Evolutionary conservation across 1,139 yeast genomes (phyloP), one percentile per base, ranked within the genome.

Genomic region (Suhomyces bokatorum): DNA sequence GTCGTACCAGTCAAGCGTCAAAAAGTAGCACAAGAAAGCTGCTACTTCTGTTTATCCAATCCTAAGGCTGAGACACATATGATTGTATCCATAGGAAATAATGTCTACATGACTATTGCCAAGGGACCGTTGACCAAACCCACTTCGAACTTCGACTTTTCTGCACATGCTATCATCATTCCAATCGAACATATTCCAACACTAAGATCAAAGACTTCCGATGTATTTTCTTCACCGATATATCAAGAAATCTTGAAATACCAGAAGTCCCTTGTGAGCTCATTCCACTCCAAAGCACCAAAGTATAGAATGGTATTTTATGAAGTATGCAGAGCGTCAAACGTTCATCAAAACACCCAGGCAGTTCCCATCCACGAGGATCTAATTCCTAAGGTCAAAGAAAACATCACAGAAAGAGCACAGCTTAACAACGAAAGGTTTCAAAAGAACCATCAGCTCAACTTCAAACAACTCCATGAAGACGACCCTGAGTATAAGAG

Each of bases 31-130:
- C 87, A 89, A 0, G 72, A 69, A 13, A 66, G 72, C 33, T 91
- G 98, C 59, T 90, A 87, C 66, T 87, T 91, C 58, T 91, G 97
- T 60, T 73, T 90, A 20, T 81, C 95, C 1, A 88, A 88, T 56
- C 88, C 96, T 0, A 77, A 81, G 15, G 77, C 87, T 5, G 95
- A 86, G 54, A 75, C 87, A 3, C 95, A 89, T 60, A 81, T 91
- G 85, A 80, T 91, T 27, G 77, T 88, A 1, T 79, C 95, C 0
- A 84, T 91, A 45, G 93, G 88, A 0, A 75, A 76, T 9, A 69
- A 73, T 34, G 67, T 82, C 1, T 91, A 89, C 58, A 46, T 90
- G 48, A 86, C 97, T 0, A 73, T 85, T 13, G 96, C 97, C 0
- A 89, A 87, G 57, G 98, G 98, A 0, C 97, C 97, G 0, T 64